Base-by-base conservation (phyloP, 2,329 filamentous ascomycete species). In the Talaromyces marneffei region DNA sequence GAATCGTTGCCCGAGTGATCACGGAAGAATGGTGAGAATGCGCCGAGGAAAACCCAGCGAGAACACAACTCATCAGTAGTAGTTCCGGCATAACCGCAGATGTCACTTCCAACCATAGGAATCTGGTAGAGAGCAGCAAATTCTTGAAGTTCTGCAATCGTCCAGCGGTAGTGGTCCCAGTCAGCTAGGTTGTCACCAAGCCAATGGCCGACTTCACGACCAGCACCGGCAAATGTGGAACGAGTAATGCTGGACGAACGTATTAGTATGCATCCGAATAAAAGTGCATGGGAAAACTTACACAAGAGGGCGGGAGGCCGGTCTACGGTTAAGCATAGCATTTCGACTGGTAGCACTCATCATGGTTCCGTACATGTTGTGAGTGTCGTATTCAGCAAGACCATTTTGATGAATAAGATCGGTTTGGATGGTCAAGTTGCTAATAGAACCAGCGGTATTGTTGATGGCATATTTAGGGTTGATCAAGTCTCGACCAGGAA, bases 331-430 rank as follows among this genome's bases (percentile, higher is more conserved):
- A 6, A 85, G 72, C 88, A 92, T 89, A 1, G 89, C 86, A 12
- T 81, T 73, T 57, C 84, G 82, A 0, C 87, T 89, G 4, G 83
- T 77, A 18, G 79, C 75, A 1, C 86, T 88, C 89, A 92, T 92
- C 85, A 90, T 86, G 7, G 84, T 83, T 1, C 90, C 90, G 71
- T 90, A 91, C 1, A 92, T 74, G 66, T 92, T 92, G 72, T 92
- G 90, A 0, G 86, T 89, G 66, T 92, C 90, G 69, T 90, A 91
- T 72, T 89, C 85, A 20, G 80, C 78, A 39, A 86, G 74, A 12
- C 88, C 88, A 62, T 88, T 86, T 2, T 69, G 65, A 71, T 91
- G 88, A 8, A 87, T 80, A 8, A 90, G 75, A 68, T 90, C 83
- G 0, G 87, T 89, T 65, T 85, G 80, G 58, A 90, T 83, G 0